A percentile compares a stretch with the other conserved stretches of the same genome.
Evolutionary conservation across 345 rosid genomes (phyloP).

Genomic region (Raphanus raphanistrum): DNA sequence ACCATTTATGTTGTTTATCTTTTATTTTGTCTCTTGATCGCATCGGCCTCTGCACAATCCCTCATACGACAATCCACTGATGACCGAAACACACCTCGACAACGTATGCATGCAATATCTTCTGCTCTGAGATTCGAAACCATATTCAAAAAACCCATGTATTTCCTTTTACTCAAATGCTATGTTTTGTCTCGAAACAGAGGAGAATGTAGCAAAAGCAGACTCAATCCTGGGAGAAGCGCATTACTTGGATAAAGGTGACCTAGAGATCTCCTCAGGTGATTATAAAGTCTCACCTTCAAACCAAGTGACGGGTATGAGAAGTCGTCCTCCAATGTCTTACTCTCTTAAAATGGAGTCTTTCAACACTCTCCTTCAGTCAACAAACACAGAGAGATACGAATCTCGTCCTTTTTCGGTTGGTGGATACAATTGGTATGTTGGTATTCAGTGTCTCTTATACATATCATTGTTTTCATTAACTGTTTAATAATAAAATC

Average conservation of each 20-base stretch:
- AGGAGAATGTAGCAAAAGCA: not conserved
- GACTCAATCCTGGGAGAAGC: not conserved
- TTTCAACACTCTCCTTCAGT: conserved; percentile 1
- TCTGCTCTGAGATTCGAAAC: not conserved
- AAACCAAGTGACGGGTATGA: not conserved
- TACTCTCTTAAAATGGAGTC: conserved; percentile 26
- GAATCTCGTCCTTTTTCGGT: conserved; percentile 10
- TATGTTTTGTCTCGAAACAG: not conserved
- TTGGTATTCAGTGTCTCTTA: not conserved
- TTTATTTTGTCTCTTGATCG: not conserved
- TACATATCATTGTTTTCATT: too few species aligned
- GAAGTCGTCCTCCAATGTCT: conserved; percentile 13
- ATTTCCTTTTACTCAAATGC: not conserved
- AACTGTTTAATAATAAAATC: too few species aligned
- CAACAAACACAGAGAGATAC: not conserved
- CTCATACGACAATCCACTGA: not conserved
- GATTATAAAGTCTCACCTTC: conserved; percentile 14
- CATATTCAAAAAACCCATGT: not conserved
- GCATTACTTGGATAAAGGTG: not conserved
- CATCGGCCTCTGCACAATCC: not conserved
- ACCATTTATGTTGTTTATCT: not conserved
- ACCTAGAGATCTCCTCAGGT: not conserved
- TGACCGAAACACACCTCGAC: not conserved
- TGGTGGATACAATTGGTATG: conserved; percentile 18
- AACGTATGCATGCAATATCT: not conserved